phyloP scores from a whole-genome alignment of 1,139 yeast genomes.

The Nematodospora anomalae region DNA sequence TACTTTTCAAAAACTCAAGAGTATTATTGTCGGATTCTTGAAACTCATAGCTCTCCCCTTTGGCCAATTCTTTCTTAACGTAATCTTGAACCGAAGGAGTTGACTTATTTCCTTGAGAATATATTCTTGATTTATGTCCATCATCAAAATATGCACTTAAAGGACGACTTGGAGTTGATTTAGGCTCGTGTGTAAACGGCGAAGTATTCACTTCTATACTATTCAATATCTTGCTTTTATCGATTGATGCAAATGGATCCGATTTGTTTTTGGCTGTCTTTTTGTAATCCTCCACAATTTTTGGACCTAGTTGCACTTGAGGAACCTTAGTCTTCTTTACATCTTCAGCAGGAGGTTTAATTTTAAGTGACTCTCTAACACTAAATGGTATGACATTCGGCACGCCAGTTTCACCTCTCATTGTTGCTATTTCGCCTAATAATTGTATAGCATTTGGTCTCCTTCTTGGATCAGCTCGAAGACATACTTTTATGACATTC shows the following conservation, averaged over 20 bases:
- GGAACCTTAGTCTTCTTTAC: slow-evolving; percentile 1
- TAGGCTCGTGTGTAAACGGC: slow-evolving; percentile 12
- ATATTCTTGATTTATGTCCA: slow-evolving; percentile 10
- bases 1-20: slow-evolving; percentile 57
- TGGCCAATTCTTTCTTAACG: slow-evolving; percentile 35
- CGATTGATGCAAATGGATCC: slow-evolving; percentile 44
- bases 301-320: not conserved
- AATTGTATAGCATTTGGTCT: slow-evolving; percentile 76
- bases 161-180: slow-evolving; percentile 13
- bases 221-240: slow-evolving; percentile 28
- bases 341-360: slow-evolving; percentile 3
- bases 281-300: not conserved
- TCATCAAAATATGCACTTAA: slow-evolving; percentile 15
- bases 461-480: slow-evolving; percentile 66
- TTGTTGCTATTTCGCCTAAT: slow-evolving; percentile 63
- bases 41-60: slow-evolving; percentile 20
- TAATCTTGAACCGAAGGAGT: slow-evolving; percentile 34
- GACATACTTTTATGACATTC: slow-evolving; percentile 58
- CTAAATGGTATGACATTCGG: slow-evolving; percentile 52
- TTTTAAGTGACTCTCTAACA: slow-evolving; percentile 19
- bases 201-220: slow-evolving; percentile 5
- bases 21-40: slow-evolving; percentile 25
- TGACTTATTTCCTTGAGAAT: slow-evolving; percentile 20
- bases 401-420: slow-evolving; percentile 51
- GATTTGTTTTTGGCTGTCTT: slow-evolving; percentile 1